A percentile compares a stretch with the other conserved stretches of the same genome.
These are phyloP conservation scores for Meira miltonrushii DNA, from an alignment of 1,284 basidiomycete species.

Conservation along the genomic window DNA sequence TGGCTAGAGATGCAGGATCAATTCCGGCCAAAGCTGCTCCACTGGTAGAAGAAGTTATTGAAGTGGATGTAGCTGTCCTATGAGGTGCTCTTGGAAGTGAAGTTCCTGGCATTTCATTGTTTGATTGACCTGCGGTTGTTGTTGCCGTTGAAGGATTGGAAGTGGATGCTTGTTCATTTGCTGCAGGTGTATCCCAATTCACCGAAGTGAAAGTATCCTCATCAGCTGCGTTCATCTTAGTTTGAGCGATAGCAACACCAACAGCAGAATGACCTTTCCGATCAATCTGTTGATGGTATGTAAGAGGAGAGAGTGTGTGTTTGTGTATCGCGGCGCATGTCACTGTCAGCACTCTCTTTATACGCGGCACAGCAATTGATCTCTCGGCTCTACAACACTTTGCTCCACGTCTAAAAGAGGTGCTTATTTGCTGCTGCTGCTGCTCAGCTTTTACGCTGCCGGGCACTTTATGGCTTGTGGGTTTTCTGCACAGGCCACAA, in stretches of 20 bases:
- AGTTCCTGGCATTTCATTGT: constrained; percentile 13
- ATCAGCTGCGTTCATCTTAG: constrained; percentile 14
- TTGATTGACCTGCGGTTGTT: background rate
- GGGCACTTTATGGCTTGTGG: background rate
- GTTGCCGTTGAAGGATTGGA: too few relatives aligned
- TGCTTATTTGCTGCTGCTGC: background rate
- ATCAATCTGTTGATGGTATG: too few relatives aligned
- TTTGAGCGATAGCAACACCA: too few relatives aligned
- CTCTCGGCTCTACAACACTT: background rate
- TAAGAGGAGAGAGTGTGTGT: background rate
- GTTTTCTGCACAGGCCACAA: background rate
- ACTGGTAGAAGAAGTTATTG: constrained; percentile 10
- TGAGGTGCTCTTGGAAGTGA: constrained; percentile 18
- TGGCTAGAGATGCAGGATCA: constrained; percentile 8
- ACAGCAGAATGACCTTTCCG: too few relatives aligned
- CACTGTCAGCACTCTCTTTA: constrained; percentile 6
- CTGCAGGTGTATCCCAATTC: constrained; percentile 29
- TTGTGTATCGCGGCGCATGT: background rate
- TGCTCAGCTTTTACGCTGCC: background rate
- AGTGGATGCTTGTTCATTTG: background rate
- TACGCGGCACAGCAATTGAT: background rate
- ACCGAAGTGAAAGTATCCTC: constrained; percentile 45
- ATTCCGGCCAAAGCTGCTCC: constrained; percentile 19
- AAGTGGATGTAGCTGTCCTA: constrained; percentile 14
- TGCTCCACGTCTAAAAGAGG: background rate